Conservation (phyloP, 176 grass and related monocot genomes). For the Saccharum officinarum region DNA sequence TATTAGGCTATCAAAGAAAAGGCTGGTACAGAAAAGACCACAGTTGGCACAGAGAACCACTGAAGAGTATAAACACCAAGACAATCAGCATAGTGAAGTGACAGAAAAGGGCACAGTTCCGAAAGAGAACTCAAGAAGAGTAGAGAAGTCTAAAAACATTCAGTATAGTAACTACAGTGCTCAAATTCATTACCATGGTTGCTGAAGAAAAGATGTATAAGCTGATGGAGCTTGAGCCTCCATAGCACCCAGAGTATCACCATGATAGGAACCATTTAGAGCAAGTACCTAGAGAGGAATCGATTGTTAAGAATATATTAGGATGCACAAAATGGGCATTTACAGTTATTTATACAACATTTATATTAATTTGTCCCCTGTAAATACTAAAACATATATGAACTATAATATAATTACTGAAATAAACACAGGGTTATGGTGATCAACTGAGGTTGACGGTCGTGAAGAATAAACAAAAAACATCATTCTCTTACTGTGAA, state of each 20-base stretch:
- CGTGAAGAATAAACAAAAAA: neutral
- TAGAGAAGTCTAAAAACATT: neutral
- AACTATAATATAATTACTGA: neutral
- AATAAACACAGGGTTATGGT: neutral
- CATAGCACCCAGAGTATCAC: conserved; percentile 97
- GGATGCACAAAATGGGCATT: neutral
- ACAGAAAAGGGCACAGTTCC: neutral
- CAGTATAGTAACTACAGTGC: neutral
- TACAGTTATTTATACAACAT: neutral
- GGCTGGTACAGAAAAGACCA: neutral
- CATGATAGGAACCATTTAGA: conserved; percentile 88
- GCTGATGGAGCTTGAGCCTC: conserved; percentile 96
- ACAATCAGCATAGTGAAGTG: neutral
- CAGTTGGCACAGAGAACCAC: neutral
- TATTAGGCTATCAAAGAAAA: neutral
- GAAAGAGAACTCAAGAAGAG: neutral
- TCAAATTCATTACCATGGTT: conserved; percentile 77
- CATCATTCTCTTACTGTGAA: neutral
- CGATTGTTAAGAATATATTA: conserved; percentile 18
- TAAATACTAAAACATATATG: neutral
- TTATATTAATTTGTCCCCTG: neutral
- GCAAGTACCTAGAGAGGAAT: conserved; percentile 65
- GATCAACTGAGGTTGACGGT: neutral
- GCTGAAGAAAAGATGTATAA: conserved; percentile 89
- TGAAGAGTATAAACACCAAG: neutral